These are phyloP conservation scores for Podospora tetraspora DNA, from an alignment of 495 filamentous ascomycete species.

Conservation along the genomic window DNA sequence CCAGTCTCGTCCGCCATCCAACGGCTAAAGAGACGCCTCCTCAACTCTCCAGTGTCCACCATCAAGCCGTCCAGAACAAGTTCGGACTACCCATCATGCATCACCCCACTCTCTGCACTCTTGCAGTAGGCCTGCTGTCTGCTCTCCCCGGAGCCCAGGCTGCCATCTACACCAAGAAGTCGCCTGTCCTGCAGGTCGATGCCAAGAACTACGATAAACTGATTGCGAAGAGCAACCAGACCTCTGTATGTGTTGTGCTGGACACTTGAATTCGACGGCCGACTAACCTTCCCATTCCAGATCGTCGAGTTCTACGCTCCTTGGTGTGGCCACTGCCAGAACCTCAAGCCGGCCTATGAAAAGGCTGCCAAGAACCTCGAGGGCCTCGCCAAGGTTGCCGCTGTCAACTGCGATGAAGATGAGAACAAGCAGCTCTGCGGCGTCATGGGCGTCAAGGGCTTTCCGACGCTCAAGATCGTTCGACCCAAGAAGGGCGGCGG, in stretches of 20 bases:
- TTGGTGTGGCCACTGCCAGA: slow-evolving; percentile 96
- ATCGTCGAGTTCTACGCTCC: slow-evolving; percentile 83
- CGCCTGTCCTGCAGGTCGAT: slow-evolving; percentile 80
- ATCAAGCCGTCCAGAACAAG: background rate
- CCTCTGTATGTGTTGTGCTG: slow-evolving; percentile 61
- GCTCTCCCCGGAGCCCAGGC: slow-evolving; percentile 58
- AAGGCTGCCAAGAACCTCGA: slow-evolving; percentile 84
- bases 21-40: slow-evolving; percentile 10
- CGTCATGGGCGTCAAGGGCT: slow-evolving; percentile 85
- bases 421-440: slow-evolving; percentile 87
- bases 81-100: slow-evolving; percentile 32
- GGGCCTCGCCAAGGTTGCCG: slow-evolving; percentile 88
- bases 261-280: background rate
- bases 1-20: slow-evolving; percentile 1
- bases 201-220: slow-evolving; percentile 77
- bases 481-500: slow-evolving; percentile 69
- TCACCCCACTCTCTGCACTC: slow-evolving; percentile 41
- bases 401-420: slow-evolving; percentile 94
- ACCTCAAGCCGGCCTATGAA: slow-evolving; percentile 91
- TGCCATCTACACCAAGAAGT: slow-evolving; percentile 77
- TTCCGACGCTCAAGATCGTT: slow-evolving; percentile 94
- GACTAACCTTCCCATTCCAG: slow-evolving; percentile 23
- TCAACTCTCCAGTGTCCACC: background rate
- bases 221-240: slow-evolving; percentile 84
- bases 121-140: slow-evolving; percentile 45